A percentile compares a stretch with the other conserved stretches of the same genome.
These are phyloP conservation scores for Fusarium sp. DNA, from an alignment of 2,329 filamentous ascomycete species.

Conservation along the genomic window DNA sequence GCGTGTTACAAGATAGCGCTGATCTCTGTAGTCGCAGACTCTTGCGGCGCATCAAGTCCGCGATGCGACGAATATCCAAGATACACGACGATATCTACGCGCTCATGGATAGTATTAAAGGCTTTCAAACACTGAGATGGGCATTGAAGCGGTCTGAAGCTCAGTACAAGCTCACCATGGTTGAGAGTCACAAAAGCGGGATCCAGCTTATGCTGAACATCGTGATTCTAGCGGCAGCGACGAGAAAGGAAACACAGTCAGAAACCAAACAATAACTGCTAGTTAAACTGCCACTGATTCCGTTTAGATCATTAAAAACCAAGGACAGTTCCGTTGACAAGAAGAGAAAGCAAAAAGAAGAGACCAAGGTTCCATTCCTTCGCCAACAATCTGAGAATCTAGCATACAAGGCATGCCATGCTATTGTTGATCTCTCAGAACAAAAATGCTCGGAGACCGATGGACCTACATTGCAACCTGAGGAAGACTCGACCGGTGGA, in stretches of 20 bases:
- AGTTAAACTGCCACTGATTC: no score
- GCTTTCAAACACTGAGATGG: background rate
- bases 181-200: background rate
- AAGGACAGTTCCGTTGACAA: accelerated
- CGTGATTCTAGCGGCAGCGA: background rate
- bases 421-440: background rate
- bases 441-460: accelerated
- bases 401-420: background rate
- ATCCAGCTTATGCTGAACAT: background rate
- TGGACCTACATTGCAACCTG: accelerated
- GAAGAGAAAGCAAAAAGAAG: accelerated
- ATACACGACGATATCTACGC: background rate
- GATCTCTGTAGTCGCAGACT: background rate
- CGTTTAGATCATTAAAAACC: background rate
- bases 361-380: background rate
- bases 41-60: background rate
- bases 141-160: background rate
- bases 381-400: background rate
- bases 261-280: accelerated
- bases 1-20: background rate
- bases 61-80: background rate
- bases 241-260: background rate
- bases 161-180: background rate
- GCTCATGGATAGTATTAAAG: background rate
- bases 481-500: no score